These are phyloP conservation scores for Fusarium sp. DNA, from an alignment of 2,329 filamentous ascomycete species.

Conservation along the genomic window DNA sequence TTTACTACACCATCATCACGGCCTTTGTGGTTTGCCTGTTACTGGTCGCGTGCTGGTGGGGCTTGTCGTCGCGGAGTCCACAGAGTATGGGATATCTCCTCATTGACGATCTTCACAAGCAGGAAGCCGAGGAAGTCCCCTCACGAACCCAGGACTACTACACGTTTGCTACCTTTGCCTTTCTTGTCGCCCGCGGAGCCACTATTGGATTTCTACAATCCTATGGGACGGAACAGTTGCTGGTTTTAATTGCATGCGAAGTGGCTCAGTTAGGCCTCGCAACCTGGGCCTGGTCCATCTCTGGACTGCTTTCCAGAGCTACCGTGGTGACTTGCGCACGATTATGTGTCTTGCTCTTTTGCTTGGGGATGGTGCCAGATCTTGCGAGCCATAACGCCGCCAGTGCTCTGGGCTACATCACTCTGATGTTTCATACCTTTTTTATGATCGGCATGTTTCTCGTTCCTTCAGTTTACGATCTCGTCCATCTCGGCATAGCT, in stretches of 20 bases:
- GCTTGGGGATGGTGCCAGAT: conserved; percentile 69
- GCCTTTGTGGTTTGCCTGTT: conserved; percentile 41
- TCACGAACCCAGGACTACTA: conserved; percentile 65
- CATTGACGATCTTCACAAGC: conserved; percentile 74
- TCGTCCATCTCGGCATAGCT: conserved; percentile 10
- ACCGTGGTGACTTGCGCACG: conserved; percentile 15
- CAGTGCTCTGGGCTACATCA: conserved; percentile 79
- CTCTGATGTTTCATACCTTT: conserved; percentile 76
- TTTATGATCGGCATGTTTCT: conserved; percentile 55
- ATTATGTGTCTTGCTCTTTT: conserved; percentile 39
- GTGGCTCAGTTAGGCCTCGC: conserved; percentile 29
- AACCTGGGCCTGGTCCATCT: conserved; percentile 75
- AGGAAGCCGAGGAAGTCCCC: conserved; percentile 64
- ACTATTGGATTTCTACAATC: conserved; percentile 37
- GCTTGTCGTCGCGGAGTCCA: conserved; percentile 37
- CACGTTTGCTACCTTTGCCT: conserved; percentile 46
- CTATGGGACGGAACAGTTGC: conserved; percentile 29
- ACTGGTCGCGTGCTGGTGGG: conserved; percentile 50
- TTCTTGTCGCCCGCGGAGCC: conserved; percentile 34
- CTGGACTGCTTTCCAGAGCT: conserved; percentile 16
- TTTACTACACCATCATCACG: conserved; percentile 55
- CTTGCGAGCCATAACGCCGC: conserved; percentile 73
- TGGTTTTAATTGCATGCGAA: conserved; percentile 33
- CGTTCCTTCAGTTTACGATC: conserved; percentile 28
- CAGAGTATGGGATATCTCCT: conserved; percentile 51